Evolutionary conservation across 164 flowering plant species (phyloP).

Genomic region (Stephania cephalantha): DNA sequence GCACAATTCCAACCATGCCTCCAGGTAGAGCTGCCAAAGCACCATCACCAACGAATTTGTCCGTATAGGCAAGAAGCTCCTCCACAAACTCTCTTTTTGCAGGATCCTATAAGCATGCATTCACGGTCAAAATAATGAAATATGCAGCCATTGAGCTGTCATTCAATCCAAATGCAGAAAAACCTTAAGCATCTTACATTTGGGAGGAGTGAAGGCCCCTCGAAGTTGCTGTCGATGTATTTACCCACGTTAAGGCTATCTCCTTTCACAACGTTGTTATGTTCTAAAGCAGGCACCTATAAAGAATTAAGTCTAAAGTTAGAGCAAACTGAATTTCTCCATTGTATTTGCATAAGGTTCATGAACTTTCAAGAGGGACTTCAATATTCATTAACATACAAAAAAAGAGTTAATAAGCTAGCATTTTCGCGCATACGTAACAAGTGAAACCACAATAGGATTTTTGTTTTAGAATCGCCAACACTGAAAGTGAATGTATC

Average conservation of each 20-base stretch:
- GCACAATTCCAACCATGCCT: too few relatives aligned
- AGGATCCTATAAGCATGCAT: slow-evolving; percentile 42
- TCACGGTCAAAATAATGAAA: background rate
- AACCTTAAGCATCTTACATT: slow-evolving; percentile 28
- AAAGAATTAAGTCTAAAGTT: background rate
- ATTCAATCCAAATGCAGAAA: background rate
- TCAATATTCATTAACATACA: too few relatives aligned
- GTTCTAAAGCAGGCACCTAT: slow-evolving; percentile 86
- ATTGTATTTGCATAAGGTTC: too few relatives aligned
- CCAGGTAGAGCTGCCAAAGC: too few relatives aligned
- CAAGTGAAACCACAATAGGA: too few relatives aligned
- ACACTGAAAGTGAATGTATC: too few relatives aligned
- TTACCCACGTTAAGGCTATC: slow-evolving; percentile 69
- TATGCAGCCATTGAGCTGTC: background rate
- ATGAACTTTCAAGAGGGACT: too few relatives aligned
- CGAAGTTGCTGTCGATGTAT: slow-evolving; percentile 54
- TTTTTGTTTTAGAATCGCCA: too few relatives aligned
- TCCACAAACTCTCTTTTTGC: slow-evolving; percentile 49
- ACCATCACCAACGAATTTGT: slow-evolving; percentile 34
- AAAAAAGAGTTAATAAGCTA: too few relatives aligned
- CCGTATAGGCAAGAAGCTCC: slow-evolving; percentile 42
- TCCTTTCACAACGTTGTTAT: slow-evolving; percentile 63
- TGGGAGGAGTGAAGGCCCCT: slow-evolving; percentile 62
- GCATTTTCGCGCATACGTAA: too few relatives aligned
- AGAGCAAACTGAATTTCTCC: background rate